Evolutionary conservation across 176 grass and related monocot species (phyloP).

Genomic region (Eleusine coracana): DNA sequence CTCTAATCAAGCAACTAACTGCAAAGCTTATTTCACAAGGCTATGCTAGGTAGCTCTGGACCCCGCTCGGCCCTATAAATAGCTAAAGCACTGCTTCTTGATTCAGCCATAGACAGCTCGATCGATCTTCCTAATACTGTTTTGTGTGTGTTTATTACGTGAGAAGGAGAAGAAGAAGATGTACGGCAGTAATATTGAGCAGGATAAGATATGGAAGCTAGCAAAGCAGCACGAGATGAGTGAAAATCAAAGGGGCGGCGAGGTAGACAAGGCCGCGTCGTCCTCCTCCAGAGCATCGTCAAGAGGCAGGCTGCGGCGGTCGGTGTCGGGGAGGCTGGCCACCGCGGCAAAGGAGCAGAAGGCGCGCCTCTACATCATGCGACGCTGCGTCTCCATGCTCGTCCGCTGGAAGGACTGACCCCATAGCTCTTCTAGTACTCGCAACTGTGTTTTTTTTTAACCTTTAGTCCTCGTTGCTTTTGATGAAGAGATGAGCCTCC

Average conservation of each 20-base stretch:
- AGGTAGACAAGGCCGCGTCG: neutral
- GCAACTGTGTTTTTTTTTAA: neutral
- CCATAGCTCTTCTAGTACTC: neutral
- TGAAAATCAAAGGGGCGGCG: neutral
- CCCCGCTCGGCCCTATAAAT: neutral
- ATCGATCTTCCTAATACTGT: neutral
- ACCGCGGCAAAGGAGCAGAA: conserved; percentile 53
- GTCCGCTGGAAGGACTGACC: conserved; percentile 9
- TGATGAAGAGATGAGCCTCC: neutral
- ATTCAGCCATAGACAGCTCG: neutral
- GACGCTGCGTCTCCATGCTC: conserved; percentile 49
- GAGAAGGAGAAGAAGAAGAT: neutral
- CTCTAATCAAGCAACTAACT: neutral
- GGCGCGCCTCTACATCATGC: conserved; percentile 54
- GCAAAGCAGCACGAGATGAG: neutral
- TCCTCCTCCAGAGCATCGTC: neutral
- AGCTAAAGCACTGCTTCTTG: neutral
- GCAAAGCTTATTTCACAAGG: neutral
- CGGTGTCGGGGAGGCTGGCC: conserved; percentile 21
- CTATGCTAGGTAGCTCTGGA: neutral
- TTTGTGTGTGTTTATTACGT: neutral
- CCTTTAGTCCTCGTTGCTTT: neutral
- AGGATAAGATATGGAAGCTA: neutral
- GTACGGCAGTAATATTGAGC: neutral
- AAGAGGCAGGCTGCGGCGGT: neutral